Base-by-base conservation (phyloP, 306 rosid genomes). In the Quercus alba region DNA sequence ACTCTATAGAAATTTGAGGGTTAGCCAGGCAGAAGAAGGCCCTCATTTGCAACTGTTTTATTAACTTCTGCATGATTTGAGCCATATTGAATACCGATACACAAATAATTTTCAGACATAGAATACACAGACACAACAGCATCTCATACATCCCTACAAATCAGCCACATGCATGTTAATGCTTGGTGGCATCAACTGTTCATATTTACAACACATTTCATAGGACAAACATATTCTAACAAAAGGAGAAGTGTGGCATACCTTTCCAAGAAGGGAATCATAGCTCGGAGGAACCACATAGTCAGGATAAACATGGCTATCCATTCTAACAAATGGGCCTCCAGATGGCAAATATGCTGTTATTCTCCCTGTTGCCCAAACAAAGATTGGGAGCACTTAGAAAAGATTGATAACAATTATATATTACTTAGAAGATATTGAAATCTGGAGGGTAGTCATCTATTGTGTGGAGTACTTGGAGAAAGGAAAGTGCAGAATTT, bases 281-380 rank as follows among this genome's bases (percentile, higher is more conserved):
- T 95, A 95, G 88, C 92, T 93, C 33, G 99, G 98, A 82, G 99
- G 99, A 86, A 95, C 99, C 49, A 95, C 98, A 68, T 95, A 95
- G 89, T 90, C 97, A 77, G 98, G 93, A 83, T 95, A 93, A 75
- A 95, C 87, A 85, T 95, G 98, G 81, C 99, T 95, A 84, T 95
- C 99, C 99, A 95, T 95, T 87, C 99, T 89, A 63, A 95, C 99
- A 88, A 95, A 95, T 76, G 99, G 99, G 26, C 99, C 99, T 74
- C 99, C 98, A 68, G 99, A 87, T 8, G 99, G 99, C 87, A 95
- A 78, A 87, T 95, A 93, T 49, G 98, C 90, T 67, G 98, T 93
- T 83, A 95, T 95, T 90, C 93, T 95, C 80, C 99, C 99, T 95
- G 95, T 86, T 66, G 78, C 75, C 81, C 52, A 81, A 78, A 75